Percentiles rank a stretch among this genome's conserved stretches.
Evolutionary conservation across 306 rosid genomes (phyloP).

Genomic region (Cicer judaicum): DNA sequence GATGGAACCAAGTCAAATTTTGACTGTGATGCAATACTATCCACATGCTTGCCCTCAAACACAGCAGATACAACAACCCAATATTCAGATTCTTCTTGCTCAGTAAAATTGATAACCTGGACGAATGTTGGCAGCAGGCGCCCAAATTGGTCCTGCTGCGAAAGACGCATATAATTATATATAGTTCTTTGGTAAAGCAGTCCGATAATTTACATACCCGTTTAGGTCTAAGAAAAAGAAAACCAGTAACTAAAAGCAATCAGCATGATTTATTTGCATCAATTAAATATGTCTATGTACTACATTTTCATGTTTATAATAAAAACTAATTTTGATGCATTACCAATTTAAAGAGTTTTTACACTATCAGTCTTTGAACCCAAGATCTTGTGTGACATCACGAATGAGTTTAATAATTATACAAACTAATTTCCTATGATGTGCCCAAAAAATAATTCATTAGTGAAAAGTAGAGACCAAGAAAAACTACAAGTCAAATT

Average conservation of each 20-base stretch:
- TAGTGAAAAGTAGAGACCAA: not conserved
- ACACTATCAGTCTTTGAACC: not conserved
- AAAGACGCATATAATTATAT: slow-evolving; percentile 27
- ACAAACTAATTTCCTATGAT: not conserved
- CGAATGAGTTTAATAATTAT: slow-evolving; percentile 10
- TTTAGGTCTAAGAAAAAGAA: slow-evolving; percentile 6
- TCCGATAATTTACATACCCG: slow-evolving; percentile 27
- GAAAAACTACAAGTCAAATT: not conserved
- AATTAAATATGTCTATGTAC: slow-evolving; percentile 11
- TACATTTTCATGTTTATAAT: slow-evolving; percentile 5
- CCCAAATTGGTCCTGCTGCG: slow-evolving; percentile 95
- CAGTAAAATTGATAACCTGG: slow-evolving; percentile 89
- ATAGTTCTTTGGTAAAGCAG: slow-evolving; percentile 37
- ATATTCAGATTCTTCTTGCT: slow-evolving; percentile 85
- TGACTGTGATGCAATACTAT: slow-evolving; percentile 53
- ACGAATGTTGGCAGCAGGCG: slow-evolving; percentile 88
- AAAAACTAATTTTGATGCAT: slow-evolving; percentile 12
- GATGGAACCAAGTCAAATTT: slow-evolving; percentile 55
- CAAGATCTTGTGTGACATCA: not conserved
- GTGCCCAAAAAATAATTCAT: not conserved
- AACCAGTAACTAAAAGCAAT: slow-evolving; percentile 22
- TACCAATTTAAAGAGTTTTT: not conserved
- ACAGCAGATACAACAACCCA: slow-evolving; percentile 83
- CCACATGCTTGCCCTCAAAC: slow-evolving; percentile 82
- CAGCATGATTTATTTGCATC: slow-evolving; percentile 2